Base-by-base conservation (phyloP, 257 asterid genomes). In the Solanum ossicruentum region DNA sequence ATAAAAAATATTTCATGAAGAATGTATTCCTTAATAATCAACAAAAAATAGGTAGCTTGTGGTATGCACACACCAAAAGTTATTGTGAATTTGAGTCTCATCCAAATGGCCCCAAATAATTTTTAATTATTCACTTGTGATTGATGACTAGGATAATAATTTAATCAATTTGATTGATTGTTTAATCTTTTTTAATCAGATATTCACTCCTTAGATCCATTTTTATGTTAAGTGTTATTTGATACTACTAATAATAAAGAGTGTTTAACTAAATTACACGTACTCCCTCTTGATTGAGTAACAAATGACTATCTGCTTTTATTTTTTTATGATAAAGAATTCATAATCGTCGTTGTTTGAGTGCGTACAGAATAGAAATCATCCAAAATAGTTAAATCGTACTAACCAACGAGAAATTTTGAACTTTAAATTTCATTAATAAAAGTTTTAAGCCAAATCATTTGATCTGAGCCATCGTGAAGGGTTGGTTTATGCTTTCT, bases 21-120 rank as follows among this genome's bases (percentile, higher is more conserved):
- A 47, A 47, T 47, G 11, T 47, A 43, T 43, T 43, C 49, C 55
- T n/a, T 66, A 67, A 67, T 36, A 13, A 67, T 3, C 23, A 36
- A 32, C 36, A 32, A 32, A 5, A 67, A 67, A 36, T 36, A 16
- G 1, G 63, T 52, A 28, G 3, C 26, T 52, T 36, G 1, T 26
- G 83, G 83, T 78, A 52, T 43, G 83, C 83, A 78, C 82, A 5
- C 82, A 51, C 54, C 83, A 78, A 78, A 78, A 78, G 83, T 52
- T 78, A 16, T 5, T 16, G 51, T 54, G 52, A 70, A 52, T 26
- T 17, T 52, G 13, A 58, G 82, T 77, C 83, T 78, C 47, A 78
- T 78, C 65, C 65, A 77, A 75, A 75, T 52, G 65, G 26, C 17
- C 26, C 16, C 49, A 52, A 2, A 52, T 52, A 16, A 52, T 7